phyloP scores from a whole-genome alignment of 345 rosid species.

The Linum usitatissimum region DNA sequence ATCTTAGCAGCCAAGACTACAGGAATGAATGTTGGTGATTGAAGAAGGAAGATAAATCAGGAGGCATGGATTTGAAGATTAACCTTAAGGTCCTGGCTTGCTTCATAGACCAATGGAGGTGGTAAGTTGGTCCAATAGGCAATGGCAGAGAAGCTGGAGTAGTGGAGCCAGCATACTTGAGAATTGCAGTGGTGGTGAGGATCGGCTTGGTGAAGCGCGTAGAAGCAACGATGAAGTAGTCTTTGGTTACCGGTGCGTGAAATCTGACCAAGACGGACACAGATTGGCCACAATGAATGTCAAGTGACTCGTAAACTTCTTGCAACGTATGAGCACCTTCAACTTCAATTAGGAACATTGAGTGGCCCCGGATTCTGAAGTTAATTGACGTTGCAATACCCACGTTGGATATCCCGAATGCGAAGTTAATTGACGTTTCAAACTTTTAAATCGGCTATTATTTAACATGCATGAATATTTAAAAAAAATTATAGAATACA shows the following conservation, averaged over 20 bases:
- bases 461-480: too few species aligned
- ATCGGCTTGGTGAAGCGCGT: constrained; percentile 53
- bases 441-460: too few species aligned
- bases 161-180: constrained; percentile 56
- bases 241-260: constrained; percentile 22
- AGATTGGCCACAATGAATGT: constrained; percentile 75
- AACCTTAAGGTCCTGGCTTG: constrained; percentile 91
- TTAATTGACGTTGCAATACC: constrained; percentile 64
- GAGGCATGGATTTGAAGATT: too few species aligned
- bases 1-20: too few species aligned
- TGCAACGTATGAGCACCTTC: constrained; percentile 80
- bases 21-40: too few species aligned
- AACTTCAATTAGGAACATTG: constrained; percentile 62
- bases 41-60: too few species aligned
- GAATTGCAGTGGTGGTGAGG: constrained; percentile 46
- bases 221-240: constrained; percentile 72
- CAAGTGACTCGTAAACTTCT: constrained; percentile 55
- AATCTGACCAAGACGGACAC: constrained; percentile 47
- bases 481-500: too few species aligned
- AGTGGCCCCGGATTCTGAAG: constrained; percentile 72
- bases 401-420: constrained; percentile 65
- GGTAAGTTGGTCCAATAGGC: constrained; percentile 59
- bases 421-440: too few species aligned
- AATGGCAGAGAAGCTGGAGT: constrained; percentile 38
- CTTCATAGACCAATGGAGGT: constrained; percentile 73